phyloP scores from a whole-genome alignment of 441 rosid species.

The Rhodomyrtus psidioides region DNA sequence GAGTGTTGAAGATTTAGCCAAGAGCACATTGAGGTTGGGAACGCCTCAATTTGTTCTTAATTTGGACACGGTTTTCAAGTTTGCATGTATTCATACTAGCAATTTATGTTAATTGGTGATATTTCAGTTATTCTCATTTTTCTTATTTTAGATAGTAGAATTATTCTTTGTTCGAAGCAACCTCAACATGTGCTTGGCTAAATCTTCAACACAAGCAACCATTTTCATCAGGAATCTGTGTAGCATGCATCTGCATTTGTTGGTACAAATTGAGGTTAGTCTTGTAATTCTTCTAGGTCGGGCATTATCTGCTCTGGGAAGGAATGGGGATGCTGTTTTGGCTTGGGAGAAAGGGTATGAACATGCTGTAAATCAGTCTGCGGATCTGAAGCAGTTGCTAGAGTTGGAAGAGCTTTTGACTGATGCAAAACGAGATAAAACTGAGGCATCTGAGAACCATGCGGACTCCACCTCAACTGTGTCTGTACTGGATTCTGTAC shows the following conservation, averaged over 20 bases:
- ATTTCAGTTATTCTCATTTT: neutral
- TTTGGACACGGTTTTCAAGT: neutral
- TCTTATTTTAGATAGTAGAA: neutral
- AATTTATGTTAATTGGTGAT: neutral
- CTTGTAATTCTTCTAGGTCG: conserved; percentile 44
- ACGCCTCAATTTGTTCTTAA: neutral
- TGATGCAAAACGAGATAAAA: conserved; percentile 38
- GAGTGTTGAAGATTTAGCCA: neutral
- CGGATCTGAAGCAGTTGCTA: conserved; percentile 86
- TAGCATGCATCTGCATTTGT: neutral
- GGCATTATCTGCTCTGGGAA: conserved; percentile 75
- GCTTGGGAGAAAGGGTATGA: conserved; percentile 79
- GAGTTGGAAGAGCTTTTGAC: conserved; percentile 82
- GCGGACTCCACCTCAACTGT: conserved; percentile 18
- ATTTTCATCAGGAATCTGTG: neutral
- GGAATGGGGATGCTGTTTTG: conserved; percentile 65
- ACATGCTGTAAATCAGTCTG: conserved; percentile 54
- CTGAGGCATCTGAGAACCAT: conserved; percentile 16
- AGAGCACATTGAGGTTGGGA: neutral
- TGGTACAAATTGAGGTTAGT: conserved; percentile 12
- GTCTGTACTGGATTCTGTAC: conserved; percentile 17
- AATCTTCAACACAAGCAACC: neutral
- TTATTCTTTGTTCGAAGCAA: neutral
- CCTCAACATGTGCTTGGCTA: neutral
- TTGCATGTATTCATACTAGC: neutral